Base-by-base conservation (phyloP, 2,329 filamentous ascomycete species). In the Cercospora zeina region DNA sequence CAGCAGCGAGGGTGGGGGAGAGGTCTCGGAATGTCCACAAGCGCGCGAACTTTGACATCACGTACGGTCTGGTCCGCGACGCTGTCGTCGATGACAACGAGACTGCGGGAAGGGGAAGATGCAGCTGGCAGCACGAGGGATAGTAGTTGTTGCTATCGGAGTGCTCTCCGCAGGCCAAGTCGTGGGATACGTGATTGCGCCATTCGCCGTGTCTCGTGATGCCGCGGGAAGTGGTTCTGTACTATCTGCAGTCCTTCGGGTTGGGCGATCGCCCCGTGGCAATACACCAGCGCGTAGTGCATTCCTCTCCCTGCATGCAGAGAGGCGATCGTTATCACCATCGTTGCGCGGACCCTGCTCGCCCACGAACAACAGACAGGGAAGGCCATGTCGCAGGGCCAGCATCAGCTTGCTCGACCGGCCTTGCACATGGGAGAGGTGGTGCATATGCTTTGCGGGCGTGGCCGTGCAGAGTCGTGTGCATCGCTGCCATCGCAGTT, bases 271-370 rank as follows among this genome's bases (percentile, higher is more conserved):
- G 14, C 8, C 34, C 34, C 8, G 34, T 14, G 34, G 34, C 34
- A n/a, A n/a, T n/a, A n/a, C n/a, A n/a, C n/a, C n/a, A n/a, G n/a
- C n/a, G n/a, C 39, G 30, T 51, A 51, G 47, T 31, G 47, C 47
- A 31, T 51, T 51, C 24, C 47, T 31, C 47, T 31, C 21, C 4
- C 27, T 19, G 47, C 47, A 45, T 51, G 47, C 47, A 31, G 47
- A 51, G 30, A 51, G 47, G 47, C 47, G 24, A 51, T 51, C 47
- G 47, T 51, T 51, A 51, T 51, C 47, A 51, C 47, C 24, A 51
- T 51, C 39, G 16, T 24, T 51, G 24, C 24, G 47, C 21, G 47
- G 47, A 31, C 47, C 47, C 47, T 50, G 24, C 47, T 31, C 14
- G 21, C 13, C 13, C 47, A 16, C 47, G 24, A 6, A 27, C 19